Base-by-base conservation (phyloP, 352 stramenopile species). In the Globisporangium takayamanum region DNA sequence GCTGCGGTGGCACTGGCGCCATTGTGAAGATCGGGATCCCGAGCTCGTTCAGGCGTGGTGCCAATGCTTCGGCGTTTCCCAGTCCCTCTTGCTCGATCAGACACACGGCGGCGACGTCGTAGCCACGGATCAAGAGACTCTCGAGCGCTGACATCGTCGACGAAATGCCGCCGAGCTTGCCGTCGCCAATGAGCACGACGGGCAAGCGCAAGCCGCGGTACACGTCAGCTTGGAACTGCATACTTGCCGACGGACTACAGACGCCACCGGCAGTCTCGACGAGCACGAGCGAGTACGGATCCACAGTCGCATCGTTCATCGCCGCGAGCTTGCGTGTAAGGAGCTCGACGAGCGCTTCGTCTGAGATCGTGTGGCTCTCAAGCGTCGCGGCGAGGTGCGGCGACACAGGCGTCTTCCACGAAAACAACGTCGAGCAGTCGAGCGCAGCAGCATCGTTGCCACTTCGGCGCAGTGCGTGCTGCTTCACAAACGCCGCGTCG, bases 191-290 rank as follows among this genome's bases (percentile, higher is more conserved):
- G 8, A 99, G 78, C 57, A 99, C 80, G 5, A 97, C 89, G 10
- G 91, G 92, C 6, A 98, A 71, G 11, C 82, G 72, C 37, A 98
- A 73, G 5, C 80, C 68, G 26, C 88, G 80, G 67, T 98, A 99
- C 49, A 98, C 78, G 66, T 99, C 95, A 20, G 88, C 95, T 70
- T 99, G 96, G 62, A 88, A 87, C 16, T 76, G 82, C 71, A 92
- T 90, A 2, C 76, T 89, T 5, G 80, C 84, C 26, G 84, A 88
- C 11, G 84, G 84, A 44, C 84, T 98, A 60, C 98, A 89, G 15
- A 98, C 94, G 26, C 96, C 96, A 11, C 96, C 96, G 1, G 96
- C 95, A 11, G 95, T 98, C 84, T 99, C 96, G 33, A 99, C 86
- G 20, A 97, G 84, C 62, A 84, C 64, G 33, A 94, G 59, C 52